These are phyloP conservation scores for Dactylellina drechsleri DNA, from an alignment of 2,329 filamentous ascomycete genomes.

Conservation along the genomic window DNA sequence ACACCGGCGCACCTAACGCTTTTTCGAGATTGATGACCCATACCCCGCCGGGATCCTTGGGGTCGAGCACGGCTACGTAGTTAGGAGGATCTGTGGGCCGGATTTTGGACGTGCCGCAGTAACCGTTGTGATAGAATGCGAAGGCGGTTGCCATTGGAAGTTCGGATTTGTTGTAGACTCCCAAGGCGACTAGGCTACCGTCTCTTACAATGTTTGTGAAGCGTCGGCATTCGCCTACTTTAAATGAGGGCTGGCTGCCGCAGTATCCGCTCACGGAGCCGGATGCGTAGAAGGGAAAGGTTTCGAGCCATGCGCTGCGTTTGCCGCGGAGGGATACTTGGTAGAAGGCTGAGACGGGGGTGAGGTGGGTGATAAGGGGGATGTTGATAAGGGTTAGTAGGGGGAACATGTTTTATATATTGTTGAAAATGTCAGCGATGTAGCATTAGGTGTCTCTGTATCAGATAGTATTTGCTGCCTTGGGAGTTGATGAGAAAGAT, in stretches of 20 bases:
- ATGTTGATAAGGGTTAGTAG: neutral
- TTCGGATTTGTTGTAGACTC: constrained; percentile 25
- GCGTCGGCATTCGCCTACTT: constrained; percentile 3
- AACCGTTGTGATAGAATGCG: constrained; percentile 16
- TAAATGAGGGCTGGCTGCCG: neutral
- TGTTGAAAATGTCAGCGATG: too few species aligned
- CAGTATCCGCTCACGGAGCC: neutral
- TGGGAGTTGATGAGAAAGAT: too few species aligned
- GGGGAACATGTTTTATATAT: too few species aligned
- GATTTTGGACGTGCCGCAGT: constrained; percentile 4
- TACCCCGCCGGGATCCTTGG: constrained; percentile 5
- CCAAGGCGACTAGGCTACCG: neutral
- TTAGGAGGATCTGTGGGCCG: neutral
- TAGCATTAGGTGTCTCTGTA: too few species aligned
- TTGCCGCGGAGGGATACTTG: constrained; percentile 19
- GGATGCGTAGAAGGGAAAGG: neutral
- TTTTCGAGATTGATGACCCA: constrained; percentile 28
- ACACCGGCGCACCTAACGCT: neutral
- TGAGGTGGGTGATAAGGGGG: constrained; percentile 1
- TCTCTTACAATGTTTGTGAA: constrained; percentile 4
- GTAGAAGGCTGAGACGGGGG: constrained; percentile 16
- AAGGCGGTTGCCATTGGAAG: neutral
- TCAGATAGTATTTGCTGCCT: too few species aligned
- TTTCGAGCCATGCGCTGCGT: constrained; percentile 26
- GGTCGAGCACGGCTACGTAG: constrained; percentile 28